A percentile compares a stretch with the other conserved stretches of the same genome.
Conservation (phyloP, 2,329 filamentous ascomycete species). For the Xylariales sp. region DNA sequence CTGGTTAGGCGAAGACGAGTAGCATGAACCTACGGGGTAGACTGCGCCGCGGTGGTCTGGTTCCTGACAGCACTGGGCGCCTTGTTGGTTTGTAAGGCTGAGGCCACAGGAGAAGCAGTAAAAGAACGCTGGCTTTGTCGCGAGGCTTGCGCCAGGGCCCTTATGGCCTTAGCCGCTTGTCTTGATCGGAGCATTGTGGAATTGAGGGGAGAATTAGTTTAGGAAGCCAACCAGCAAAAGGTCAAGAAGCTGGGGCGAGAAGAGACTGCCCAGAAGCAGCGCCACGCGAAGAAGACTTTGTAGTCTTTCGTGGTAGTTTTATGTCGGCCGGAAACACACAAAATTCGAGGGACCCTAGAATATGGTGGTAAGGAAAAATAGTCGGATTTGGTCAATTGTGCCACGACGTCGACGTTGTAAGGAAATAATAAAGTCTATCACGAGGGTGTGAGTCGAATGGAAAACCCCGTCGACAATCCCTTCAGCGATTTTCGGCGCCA, state of each 20-base stretch:
- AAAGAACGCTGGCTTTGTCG: constrained; percentile 53
- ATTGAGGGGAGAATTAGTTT: constrained; percentile 36
- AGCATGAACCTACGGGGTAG: constrained; percentile 64
- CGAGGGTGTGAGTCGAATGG: constrained; percentile 27
- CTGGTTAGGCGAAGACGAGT: constrained; percentile 6
- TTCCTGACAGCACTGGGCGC: constrained; percentile 57
- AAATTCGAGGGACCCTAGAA: not conserved
- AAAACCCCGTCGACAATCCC: constrained; percentile 24
- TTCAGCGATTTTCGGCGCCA: constrained; percentile 37
- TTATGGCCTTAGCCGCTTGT: constrained; percentile 60
- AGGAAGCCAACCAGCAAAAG: constrained; percentile 23
- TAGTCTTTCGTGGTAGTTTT: constrained; percentile 4
- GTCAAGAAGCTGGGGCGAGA: constrained; percentile 19
- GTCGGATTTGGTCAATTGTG: constrained; percentile 9
- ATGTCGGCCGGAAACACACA: not conserved
- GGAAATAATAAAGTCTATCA: constrained; percentile 7
- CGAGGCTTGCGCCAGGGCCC: constrained; percentile 55
- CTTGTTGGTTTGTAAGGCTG: constrained; percentile 54
- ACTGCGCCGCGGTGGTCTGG: constrained; percentile 61
- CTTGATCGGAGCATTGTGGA: constrained; percentile 62
- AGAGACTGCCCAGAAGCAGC: constrained; percentile 7
- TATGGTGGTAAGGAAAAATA: not conserved
- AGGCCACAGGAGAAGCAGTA: constrained; percentile 54
- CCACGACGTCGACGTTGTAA: constrained; percentile 11
- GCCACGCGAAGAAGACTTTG: constrained; percentile 1